phyloP scores from a whole-genome alignment of 768 basidiomycete genomes.

The Cantharellus anzutake region DNA sequence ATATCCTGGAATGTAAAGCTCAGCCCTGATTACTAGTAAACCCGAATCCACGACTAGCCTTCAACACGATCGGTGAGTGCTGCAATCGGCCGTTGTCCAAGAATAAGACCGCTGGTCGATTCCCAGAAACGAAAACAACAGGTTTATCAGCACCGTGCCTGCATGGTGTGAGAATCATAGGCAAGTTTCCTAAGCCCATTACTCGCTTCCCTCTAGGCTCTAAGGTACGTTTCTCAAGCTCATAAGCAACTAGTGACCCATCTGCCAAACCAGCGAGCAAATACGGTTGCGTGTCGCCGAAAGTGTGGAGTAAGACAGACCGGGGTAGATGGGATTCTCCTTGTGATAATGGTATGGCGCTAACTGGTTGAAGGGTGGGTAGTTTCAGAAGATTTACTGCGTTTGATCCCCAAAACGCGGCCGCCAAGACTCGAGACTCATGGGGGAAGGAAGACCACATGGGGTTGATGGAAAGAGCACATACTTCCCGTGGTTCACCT shows the following conservation, averaged over 20 bases:
- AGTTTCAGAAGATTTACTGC: constrained; percentile 35
- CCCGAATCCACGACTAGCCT: constrained; percentile 21
- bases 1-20: constrained; percentile 24
- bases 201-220: constrained; percentile 15
- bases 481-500: constrained; percentile 31
- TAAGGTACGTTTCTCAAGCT: constrained; percentile 17
- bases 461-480: constrained; percentile 47
- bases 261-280: constrained; percentile 59
- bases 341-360: constrained; percentile 16
- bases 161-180: constrained; percentile 41
- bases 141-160: constrained; percentile 26
- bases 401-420: constrained; percentile 65
- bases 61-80: constrained; percentile 53
- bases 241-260: constrained; percentile 44
- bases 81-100: constrained; percentile 44
- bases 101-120: constrained; percentile 46
- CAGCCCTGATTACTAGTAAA: not conserved
- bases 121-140: constrained; percentile 53
- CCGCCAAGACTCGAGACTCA: constrained; percentile 32
- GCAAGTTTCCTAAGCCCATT: constrained; percentile 26
- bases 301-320: constrained; percentile 36
- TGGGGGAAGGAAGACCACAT: constrained; percentile 21
- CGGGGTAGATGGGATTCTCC: constrained; percentile 22
- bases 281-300: constrained; percentile 23
- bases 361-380: constrained; percentile 12